Percentiles rank a stretch among this genome's conserved stretches.
Evolutionary conservation across 2,329 filamentous ascomycete genomes (phyloP).

Genomic region (Helicocarpus griseus): DNA sequence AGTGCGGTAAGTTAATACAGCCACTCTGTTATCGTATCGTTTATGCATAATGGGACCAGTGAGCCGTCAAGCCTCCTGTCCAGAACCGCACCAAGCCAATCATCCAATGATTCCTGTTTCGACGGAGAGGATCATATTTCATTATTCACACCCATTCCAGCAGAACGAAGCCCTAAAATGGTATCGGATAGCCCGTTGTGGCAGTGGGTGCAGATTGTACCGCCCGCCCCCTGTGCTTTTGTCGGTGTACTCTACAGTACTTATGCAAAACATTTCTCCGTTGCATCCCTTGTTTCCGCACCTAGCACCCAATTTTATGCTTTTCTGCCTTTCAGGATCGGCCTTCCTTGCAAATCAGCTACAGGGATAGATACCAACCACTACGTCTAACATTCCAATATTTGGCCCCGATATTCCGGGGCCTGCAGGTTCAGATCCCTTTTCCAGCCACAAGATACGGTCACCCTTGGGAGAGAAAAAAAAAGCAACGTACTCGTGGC

Average conservation of each 20-base stretch:
- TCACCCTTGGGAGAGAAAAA: not conserved
- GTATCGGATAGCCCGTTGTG: not conserved
- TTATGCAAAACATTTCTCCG: conserved; percentile 4
- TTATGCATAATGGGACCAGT: conserved; percentile 1
- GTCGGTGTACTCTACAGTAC: conserved; percentile 1
- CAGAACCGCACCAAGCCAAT: not conserved
- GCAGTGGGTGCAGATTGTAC: not conserved
- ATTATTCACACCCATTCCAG: conserved; percentile 1
- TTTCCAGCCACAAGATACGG: not conserved
- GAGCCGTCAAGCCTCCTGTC: conserved; percentile 1
- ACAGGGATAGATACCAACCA: not conserved
- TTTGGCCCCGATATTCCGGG: not conserved
- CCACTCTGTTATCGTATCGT: not conserved
- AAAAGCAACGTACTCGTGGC: not conserved
- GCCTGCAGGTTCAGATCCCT: not conserved
- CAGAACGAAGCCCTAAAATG: not conserved
- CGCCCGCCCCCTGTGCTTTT: not conserved
- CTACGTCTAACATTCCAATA: not conserved
- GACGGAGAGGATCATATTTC: not conserved
- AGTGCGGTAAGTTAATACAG: conserved; percentile 1
- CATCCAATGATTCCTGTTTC: conserved; percentile 1
- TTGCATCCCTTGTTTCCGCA: conserved; percentile 1
- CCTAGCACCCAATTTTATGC: not conserved
- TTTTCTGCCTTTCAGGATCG: not conserved
- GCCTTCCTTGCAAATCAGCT: not conserved